Evolutionary conservation across 2,329 filamentous ascomycete species (phyloP).

Genomic region (Cryphonectria nitschkei): DNA sequence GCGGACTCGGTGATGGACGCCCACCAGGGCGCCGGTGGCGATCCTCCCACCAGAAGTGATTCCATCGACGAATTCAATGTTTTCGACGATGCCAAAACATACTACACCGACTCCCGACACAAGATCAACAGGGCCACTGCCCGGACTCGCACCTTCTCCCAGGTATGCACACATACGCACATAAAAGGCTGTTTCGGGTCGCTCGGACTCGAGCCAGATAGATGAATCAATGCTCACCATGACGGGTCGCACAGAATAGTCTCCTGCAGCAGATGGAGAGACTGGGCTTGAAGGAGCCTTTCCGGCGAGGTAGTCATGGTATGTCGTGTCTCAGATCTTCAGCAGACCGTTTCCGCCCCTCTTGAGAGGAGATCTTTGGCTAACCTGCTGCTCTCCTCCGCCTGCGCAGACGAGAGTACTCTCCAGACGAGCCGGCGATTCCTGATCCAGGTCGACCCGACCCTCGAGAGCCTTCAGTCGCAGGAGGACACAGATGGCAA

Average conservation of each 20-base stretch:
- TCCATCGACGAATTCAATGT: constrained; percentile 53
- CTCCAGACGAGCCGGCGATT: constrained; percentile 73
- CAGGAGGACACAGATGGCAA: constrained; percentile 94
- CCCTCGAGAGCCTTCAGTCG: constrained; percentile 75
- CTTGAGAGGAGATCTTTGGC: constrained; percentile 4
- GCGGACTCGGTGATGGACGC: constrained; percentile 21
- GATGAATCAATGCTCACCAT: constrained; percentile 37
- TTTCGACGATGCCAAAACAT: constrained; percentile 62
- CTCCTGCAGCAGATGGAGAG: constrained; percentile 57
- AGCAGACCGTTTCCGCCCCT: not conserved
- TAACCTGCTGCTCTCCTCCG: constrained; percentile 12
- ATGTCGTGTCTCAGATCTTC: constrained; percentile 32
- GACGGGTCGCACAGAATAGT: constrained; percentile 48
- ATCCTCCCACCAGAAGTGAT: constrained; percentile 32
- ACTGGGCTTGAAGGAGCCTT: constrained; percentile 56
- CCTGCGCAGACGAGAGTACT: constrained; percentile 70
- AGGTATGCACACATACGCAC: constrained; percentile 43
- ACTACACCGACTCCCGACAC: constrained; percentile 61
- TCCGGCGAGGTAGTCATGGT: constrained; percentile 64
- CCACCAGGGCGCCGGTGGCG: constrained; percentile 18
- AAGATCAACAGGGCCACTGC: constrained; percentile 49
- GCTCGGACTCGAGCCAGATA: not conserved
- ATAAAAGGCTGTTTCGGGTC: not conserved
- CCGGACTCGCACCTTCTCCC: constrained; percentile 61
- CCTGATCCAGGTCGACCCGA: constrained; percentile 83